Conservation (phyloP, 306 rosid species). For the Quercus robur region DNA sequence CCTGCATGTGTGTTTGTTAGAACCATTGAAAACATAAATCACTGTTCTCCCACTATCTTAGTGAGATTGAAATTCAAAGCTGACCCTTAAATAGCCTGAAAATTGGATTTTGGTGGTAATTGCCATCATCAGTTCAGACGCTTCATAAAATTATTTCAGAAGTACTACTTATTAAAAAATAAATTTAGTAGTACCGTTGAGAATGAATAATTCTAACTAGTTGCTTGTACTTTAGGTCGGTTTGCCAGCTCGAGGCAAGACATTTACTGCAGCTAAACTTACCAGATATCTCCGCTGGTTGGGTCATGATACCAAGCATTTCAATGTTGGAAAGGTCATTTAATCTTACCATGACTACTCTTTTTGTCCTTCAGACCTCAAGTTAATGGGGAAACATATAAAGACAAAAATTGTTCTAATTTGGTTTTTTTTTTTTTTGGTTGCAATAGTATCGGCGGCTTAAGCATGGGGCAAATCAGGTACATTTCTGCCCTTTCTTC, state of each 20-base stretch:
- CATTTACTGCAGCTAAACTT: slow-evolving; percentile 98
- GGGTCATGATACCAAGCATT: slow-evolving; percentile 98
- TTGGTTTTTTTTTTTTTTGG: slow-evolving; percentile 1
- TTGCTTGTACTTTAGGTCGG: slow-evolving; percentile 68
- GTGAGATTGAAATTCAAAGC: slow-evolving; percentile 1
- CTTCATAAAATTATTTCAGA: slow-evolving; percentile 11
- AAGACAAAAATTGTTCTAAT: slow-evolving; percentile 26
- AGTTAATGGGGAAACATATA: slow-evolving; percentile 10
- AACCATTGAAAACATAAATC: not conserved
- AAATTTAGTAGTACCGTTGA: not conserved
- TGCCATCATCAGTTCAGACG: not conserved
- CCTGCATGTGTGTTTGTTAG: slow-evolving; percentile 6
- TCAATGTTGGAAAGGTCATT: slow-evolving; percentile 97
- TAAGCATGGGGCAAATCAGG: slow-evolving; percentile 96
- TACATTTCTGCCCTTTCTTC: slow-evolving; percentile 15
- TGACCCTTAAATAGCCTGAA: slow-evolving; percentile 8
- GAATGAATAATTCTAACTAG: slow-evolving; percentile 22
- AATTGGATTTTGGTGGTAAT: slow-evolving; percentile 4
- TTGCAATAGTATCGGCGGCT: slow-evolving; percentile 91
- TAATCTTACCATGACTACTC: slow-evolving; percentile 29
- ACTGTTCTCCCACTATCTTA: slow-evolving; percentile 5
- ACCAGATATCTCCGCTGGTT: slow-evolving; percentile 98
- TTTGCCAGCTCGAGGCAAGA: slow-evolving; percentile 98
- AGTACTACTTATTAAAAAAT: not conserved
- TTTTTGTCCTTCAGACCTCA: slow-evolving; percentile 18